Base-by-base conservation (phyloP, 257 asterid species). In the Gynochthodes officinalis region DNA sequence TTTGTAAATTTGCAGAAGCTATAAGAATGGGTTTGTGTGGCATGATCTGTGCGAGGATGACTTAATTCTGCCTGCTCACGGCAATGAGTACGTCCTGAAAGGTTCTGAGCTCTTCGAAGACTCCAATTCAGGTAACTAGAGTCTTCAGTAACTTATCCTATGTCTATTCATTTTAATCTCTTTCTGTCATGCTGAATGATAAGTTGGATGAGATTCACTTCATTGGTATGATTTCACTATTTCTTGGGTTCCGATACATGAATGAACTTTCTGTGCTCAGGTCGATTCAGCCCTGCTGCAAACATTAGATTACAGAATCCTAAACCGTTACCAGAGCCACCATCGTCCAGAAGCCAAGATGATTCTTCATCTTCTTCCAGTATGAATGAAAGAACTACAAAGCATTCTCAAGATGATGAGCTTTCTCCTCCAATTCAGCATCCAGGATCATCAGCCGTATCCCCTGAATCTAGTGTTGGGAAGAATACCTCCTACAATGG, bases 11-110 rank as follows among this genome's bases (percentile, higher is more conserved):
- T 63, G 75, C 86, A 95, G 98, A 85, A 86, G 94, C 84, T 90
- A 95, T 62, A 95, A 92, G 86, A 87, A 83, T 58, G 98, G 99
- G 5, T 95, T 80, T 77, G 98, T 95, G 23, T 95, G 99, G 99
- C 97, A 89, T 74, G 98, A 95, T 89, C 94, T 95, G 23, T 85
- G 88, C 65, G 92, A 85, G 9, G 95, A 95, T 49, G 99, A 95
- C 82, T 72, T 92, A 52, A 89, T 95, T 72, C 89, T 90, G 75
- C 98, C 99, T 16, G 93, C 96, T 76, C 96, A 90, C 52, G 93
- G 91, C 44, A 84, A 83, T 72, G 99, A 92, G 80, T 95, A 95
- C 77, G 95, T 95, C 73, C 96, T 95, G 50, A 92, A 92, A 86
- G 99, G 98, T 60, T 95, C 99, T 0, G 99, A 95, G 82, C 91